Conservation (phyloP, 2,329 filamentous ascomycete species). For the Diaporthe nobilis region DNA sequence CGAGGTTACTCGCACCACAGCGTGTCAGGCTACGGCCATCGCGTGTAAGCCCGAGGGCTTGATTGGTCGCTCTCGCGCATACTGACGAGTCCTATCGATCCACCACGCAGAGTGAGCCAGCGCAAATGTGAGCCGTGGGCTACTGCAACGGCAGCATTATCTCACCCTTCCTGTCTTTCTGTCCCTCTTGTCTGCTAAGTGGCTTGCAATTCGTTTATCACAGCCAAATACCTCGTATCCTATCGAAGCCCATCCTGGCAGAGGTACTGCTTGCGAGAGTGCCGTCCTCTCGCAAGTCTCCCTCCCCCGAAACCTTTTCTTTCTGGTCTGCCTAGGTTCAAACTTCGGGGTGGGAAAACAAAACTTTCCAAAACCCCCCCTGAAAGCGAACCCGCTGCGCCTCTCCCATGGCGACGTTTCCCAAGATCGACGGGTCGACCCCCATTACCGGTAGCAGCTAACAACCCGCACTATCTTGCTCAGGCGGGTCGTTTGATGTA, state of each 20-base stretch:
- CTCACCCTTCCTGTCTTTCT: background rate
- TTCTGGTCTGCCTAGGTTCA: slow-evolving; percentile 9
- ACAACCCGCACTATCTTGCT: slow-evolving; percentile 16
- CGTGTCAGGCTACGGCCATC: slow-evolving; percentile 33
- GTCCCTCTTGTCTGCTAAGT: background rate
- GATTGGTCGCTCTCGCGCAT: slow-evolving; percentile 34
- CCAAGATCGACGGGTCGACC: slow-evolving; percentile 19
- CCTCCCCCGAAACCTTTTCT: slow-evolving; percentile 27
- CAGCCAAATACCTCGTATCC: background rate
- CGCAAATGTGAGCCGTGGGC: slow-evolving; percentile 20
- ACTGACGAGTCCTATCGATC: slow-evolving; percentile 31
- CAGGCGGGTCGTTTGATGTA: slow-evolving; percentile 27
- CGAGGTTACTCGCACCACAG: slow-evolving; percentile 7
- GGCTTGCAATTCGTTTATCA: background rate
- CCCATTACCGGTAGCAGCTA: slow-evolving; percentile 18
- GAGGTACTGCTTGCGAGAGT: slow-evolving; percentile 13
- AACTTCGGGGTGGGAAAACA: slow-evolving; percentile 18
- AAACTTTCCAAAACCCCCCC: slow-evolving; percentile 5
- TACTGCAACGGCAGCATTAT: slow-evolving; percentile 22
- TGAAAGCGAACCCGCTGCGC: slow-evolving; percentile 1
- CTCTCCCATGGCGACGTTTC: slow-evolving; percentile 14
- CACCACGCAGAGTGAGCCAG: slow-evolving; percentile 32
- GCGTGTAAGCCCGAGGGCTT: slow-evolving; percentile 25
- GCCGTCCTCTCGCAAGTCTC: slow-evolving; percentile 15
- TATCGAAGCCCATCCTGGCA: background rate